Base-by-base conservation (phyloP, 257 asterid species). In the Solanum etuberosum region DNA sequence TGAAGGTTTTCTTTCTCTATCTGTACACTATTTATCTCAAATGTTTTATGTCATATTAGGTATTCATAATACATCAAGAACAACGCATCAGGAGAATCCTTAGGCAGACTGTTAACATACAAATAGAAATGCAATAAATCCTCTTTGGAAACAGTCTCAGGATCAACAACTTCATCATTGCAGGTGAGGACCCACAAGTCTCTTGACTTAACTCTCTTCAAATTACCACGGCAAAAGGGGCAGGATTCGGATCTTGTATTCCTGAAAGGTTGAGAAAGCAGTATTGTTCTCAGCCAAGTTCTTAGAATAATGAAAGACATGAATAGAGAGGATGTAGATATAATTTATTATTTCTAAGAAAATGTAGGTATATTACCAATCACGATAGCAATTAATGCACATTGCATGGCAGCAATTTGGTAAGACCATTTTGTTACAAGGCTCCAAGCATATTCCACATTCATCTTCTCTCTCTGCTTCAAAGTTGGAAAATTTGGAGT, bases 351-450 rank as follows among this genome's bases (percentile, higher is more conserved):
- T 46, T 46, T 18, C 14, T 29, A 80, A 80, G 67, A 46, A 25
- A 80, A 29, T 46, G 40, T 29, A 86, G 51, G 90, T 92, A 72
- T 93, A 92, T 81, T 92, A 96, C 99, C 98, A 95, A 71, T 95
- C 98, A 59, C 91, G 96, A 35, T 93, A 95, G 91, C 99, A 97
- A 89, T 94, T 95, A 83, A 97, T 94, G 90, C 99, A 97, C 98
- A 97, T 95, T 13, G 98, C 94, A 35, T 95, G 98, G 89, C 98
- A 97, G 92, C 99, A 97, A 89, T 90, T 94, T 27, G 99, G 98
- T 90, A 91, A 74, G 59, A 94, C 98, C 95, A 97, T 94, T 91
- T 94, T 95, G 90, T 98, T 93, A 93, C 98, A 93, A 11, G 95
- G 91, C 91, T 94, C 98, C 87, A 97, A 92, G 91, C 99, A 97